Conservation (phyloP, 441 rosid species). For the Hura crepitans region DNA sequence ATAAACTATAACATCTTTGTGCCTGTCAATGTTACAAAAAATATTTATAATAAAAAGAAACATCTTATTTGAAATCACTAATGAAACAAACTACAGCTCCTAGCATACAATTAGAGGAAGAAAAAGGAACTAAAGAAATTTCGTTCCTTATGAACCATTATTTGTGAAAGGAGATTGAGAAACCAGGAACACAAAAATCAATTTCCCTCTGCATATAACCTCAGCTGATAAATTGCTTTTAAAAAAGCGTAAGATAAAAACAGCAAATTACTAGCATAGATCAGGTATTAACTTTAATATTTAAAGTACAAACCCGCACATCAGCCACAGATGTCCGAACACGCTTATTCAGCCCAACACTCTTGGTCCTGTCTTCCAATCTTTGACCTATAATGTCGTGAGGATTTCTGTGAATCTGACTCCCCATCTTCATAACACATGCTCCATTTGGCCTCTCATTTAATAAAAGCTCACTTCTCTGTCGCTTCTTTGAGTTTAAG, state of each 20-base stretch:
- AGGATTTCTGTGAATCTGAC: constrained; percentile 43
- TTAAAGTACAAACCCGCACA: constrained; percentile 45
- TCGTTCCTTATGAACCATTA: background rate
- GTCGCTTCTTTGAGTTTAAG: constrained; percentile 43
- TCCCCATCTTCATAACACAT: constrained; percentile 35
- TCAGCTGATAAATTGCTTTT: background rate
- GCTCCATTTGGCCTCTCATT: constrained; percentile 48
- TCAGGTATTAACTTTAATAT: constrained; percentile 14
- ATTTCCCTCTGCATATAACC: background rate
- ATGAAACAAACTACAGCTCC: background rate
- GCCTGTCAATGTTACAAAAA: background rate
- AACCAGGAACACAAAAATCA: background rate
- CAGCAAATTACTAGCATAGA: constrained; percentile 20
- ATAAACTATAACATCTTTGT: background rate
- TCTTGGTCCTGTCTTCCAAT: constrained; percentile 54
- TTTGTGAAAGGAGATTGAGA: background rate
- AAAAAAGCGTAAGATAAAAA: background rate
- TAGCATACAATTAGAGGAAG: background rate
- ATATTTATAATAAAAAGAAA: background rate
- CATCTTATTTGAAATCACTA: background rate
- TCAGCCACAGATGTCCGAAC: constrained; percentile 49
- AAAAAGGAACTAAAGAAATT: too few relatives aligned
- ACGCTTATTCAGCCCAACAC: constrained; percentile 46
- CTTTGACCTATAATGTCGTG: constrained; percentile 44
- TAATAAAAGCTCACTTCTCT: constrained; percentile 37